Conservation (phyloP, 768 basidiomycete species). For the Pleurotus cornucopiae region DNA sequence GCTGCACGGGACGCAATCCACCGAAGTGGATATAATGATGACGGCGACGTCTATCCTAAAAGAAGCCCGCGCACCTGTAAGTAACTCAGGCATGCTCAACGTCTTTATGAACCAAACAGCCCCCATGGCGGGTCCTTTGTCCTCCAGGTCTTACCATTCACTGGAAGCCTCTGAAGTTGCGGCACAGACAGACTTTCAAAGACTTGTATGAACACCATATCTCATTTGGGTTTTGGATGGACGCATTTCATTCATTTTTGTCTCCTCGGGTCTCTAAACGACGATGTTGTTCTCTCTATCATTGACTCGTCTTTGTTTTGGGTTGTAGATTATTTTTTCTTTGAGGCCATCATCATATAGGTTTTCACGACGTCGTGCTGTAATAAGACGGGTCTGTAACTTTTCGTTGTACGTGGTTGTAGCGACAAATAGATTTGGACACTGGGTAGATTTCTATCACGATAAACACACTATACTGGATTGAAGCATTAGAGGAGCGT, state of each 20-base stretch:
- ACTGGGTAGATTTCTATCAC: slow-evolving; percentile 11
- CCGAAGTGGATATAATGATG: slow-evolving; percentile 78
- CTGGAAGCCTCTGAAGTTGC: slow-evolving; percentile 11
- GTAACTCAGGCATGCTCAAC: slow-evolving; percentile 16
- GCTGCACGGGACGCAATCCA: slow-evolving; percentile 65
- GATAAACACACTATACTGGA: slow-evolving; percentile 54
- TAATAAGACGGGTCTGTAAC: not conserved
- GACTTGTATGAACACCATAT: slow-evolving; percentile 20
- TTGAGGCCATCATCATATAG: not conserved
- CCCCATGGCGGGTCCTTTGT: slow-evolving; percentile 8
- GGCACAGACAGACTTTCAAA: slow-evolving; percentile 37
- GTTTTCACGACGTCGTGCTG: not conserved
- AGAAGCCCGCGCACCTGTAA: slow-evolving; percentile 29
- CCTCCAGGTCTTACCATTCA: slow-evolving; percentile 12
- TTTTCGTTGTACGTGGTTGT: not conserved
- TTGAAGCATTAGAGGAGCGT: slow-evolving; percentile 70
- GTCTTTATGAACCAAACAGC: slow-evolving; percentile 17
- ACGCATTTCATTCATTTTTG: slow-evolving; percentile 19
- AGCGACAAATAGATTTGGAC: slow-evolving; percentile 21
- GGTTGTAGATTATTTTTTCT: slow-evolving; percentile 6
- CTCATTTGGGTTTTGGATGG: slow-evolving; percentile 18
- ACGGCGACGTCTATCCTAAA: slow-evolving; percentile 56
- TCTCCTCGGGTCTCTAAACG: slow-evolving; percentile 21
- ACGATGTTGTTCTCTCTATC: slow-evolving; percentile 23
- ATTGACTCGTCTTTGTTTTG: slow-evolving; percentile 11